These are phyloP conservation scores for Talaromyces verruculosus DNA, from an alignment of 2,329 filamentous ascomycete genomes.

Conservation along the genomic window DNA sequence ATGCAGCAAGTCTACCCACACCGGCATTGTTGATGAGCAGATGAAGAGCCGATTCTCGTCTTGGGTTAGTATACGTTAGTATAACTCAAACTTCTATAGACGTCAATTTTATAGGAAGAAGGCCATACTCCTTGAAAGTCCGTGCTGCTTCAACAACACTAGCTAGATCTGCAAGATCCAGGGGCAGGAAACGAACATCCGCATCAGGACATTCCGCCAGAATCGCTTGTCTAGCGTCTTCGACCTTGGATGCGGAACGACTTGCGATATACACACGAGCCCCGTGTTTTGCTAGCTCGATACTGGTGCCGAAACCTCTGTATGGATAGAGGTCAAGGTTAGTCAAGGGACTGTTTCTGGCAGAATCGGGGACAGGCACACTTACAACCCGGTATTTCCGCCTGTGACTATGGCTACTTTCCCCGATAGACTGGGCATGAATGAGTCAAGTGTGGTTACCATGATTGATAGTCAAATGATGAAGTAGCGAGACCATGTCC, in stretches of 20 bases:
- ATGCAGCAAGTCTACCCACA: not conserved
- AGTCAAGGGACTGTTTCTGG: not conserved
- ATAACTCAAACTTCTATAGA: not conserved
- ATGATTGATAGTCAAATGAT: not conserved
- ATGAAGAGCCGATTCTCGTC: not conserved
- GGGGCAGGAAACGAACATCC: not conserved
- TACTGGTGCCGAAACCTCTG: conserved; percentile 1
- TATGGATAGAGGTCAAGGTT: not conserved
- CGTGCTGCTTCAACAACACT: not conserved
- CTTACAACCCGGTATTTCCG: not conserved
- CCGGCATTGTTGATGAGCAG: not conserved
- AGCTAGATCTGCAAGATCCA: not conserved
- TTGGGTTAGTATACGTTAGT: not conserved
- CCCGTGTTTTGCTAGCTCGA: not conserved
- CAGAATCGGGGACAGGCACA: not conserved
- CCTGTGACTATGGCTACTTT: not conserved
- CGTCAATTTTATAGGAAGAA: not conserved
- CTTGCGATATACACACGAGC: conserved; percentile 6
- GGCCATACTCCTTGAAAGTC: not conserved
- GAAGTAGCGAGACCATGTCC: not conserved
- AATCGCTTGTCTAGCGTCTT: not conserved
- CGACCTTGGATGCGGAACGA: not conserved
- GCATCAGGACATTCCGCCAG: not conserved
- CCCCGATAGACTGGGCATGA: not conserved
- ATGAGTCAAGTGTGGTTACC: not conserved